A percentile compares a stretch with the other conserved stretches of the same genome.
Conservation (phyloP, 495 filamentous ascomycete genomes). For the Talaromyces borbonicus region DNA sequence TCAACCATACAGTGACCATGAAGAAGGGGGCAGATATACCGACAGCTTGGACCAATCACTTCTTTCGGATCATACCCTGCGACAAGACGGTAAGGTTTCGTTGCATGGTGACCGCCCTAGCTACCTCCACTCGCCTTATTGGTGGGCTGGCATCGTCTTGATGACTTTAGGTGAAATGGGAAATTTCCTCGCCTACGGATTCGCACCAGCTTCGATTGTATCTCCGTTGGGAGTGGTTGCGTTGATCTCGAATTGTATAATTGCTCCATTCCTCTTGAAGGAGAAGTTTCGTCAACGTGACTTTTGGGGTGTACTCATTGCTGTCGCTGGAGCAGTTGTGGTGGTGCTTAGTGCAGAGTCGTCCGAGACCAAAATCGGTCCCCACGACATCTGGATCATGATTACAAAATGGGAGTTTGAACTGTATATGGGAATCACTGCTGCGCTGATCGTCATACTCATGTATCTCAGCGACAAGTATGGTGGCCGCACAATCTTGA, state of each 20-base stretch:
- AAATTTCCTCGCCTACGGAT: conserved; percentile 96
- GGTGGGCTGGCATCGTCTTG: conserved; percentile 86
- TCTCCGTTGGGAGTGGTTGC: conserved; percentile 92
- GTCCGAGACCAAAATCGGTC: conserved; percentile 82
- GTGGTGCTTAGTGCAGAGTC: conserved; percentile 88
- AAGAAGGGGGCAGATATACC: conserved; percentile 8
- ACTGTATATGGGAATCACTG: conserved; percentile 73
- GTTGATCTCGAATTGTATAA: conserved; percentile 89
- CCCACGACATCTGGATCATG: conserved; percentile 78
- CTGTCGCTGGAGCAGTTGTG: conserved; percentile 78
- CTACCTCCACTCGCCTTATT: conserved; percentile 88
- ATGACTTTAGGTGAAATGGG: conserved; percentile 91
- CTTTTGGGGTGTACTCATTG: conserved; percentile 75
- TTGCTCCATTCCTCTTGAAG: conserved; percentile 86
- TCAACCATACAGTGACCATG: conserved; percentile 9
- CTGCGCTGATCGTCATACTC: conserved; percentile 57
- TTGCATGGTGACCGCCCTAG: conserved; percentile 33
- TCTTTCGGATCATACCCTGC: conserved; percentile 30
- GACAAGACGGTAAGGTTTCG: conserved; percentile 22
- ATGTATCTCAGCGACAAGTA: conserved; percentile 77
- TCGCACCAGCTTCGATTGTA: conserved; percentile 98
- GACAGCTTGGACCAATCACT: conserved; percentile 22
- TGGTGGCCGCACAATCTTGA: conserved; percentile 74
- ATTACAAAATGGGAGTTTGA: conserved; percentile 88
- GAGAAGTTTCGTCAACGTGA: conserved; percentile 81